phyloP scores from a whole-genome alignment of 2,329 filamentous ascomycete species.

The Orbilia ellipsospora region DNA sequence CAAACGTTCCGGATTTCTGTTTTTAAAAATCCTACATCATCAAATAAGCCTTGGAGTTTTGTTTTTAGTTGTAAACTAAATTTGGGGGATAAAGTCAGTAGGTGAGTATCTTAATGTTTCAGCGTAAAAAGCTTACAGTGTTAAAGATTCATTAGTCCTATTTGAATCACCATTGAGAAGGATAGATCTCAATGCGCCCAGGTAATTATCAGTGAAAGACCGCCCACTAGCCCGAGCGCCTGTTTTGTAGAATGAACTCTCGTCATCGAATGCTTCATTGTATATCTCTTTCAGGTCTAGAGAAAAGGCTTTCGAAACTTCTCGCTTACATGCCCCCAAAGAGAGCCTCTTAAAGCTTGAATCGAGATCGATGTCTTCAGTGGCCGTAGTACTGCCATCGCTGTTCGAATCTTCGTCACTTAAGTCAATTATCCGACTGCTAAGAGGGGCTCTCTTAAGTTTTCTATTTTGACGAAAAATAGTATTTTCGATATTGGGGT shows the following conservation, averaged over 20 bases:
- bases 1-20: too few species aligned
- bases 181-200: constrained; percentile 4
- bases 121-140: constrained; percentile 18
- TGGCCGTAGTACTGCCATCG: background rate
- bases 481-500: constrained; percentile 17
- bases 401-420: constrained; percentile 25
- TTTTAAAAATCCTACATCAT: constrained; percentile 14
- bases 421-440: constrained; percentile 26
- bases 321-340: constrained; percentile 6
- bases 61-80: constrained; percentile 25
- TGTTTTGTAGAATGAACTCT: constrained; percentile 16
- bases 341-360: constrained; percentile 40
- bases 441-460: constrained; percentile 17
- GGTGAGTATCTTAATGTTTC: too few species aligned
- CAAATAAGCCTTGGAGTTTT: constrained; percentile 28
- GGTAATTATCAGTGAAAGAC: constrained; percentile 17
- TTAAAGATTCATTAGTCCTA: background rate
- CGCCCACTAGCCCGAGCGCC: background rate
- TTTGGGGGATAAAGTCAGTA: background rate
- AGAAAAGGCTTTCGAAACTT: constrained; percentile 8
- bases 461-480: constrained; percentile 28
- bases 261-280: constrained; percentile 27
- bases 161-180: background rate
- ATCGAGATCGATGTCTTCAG: constrained; percentile 25
- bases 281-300: constrained; percentile 30